Percentiles rank a stretch among this genome's conserved stretches.
Conservation (phyloP, 495 filamentous ascomycete species). For the Aspergillus sclerotioniger region DNA sequence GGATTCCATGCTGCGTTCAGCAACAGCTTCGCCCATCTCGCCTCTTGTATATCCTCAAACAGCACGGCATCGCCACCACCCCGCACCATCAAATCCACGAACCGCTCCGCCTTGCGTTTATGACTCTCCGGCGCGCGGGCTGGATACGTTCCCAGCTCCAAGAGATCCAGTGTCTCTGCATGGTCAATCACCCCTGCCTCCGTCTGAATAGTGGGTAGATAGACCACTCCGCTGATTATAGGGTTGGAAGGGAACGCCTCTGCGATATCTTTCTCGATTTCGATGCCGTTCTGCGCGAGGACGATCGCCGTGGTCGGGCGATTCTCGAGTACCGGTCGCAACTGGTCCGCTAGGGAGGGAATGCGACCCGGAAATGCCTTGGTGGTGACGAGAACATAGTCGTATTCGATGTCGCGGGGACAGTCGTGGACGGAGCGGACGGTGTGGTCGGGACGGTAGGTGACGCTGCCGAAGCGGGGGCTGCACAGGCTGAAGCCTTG, state of each 20-base stretch:
- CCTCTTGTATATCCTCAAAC: slow-evolving; percentile 48
- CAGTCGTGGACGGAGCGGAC: slow-evolving; percentile 40
- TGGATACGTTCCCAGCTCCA: slow-evolving; percentile 51
- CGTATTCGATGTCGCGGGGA: slow-evolving; percentile 29
- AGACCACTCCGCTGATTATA: slow-evolving; percentile 48
- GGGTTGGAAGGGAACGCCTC: slow-evolving; percentile 42
- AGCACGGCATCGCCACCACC: slow-evolving; percentile 39
- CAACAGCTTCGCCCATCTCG: slow-evolving; percentile 53
- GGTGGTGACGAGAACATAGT: slow-evolving; percentile 50
- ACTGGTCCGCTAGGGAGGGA: slow-evolving; percentile 35
- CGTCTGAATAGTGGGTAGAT: slow-evolving; percentile 47
- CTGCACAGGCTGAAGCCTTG: slow-evolving; percentile 51
- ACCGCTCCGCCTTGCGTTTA: slow-evolving; percentile 28
- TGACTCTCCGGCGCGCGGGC: slow-evolving; percentile 23
- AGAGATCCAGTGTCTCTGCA: slow-evolving; percentile 29
- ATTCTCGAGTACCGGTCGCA: slow-evolving; percentile 38
- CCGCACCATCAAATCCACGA: slow-evolving; percentile 33
- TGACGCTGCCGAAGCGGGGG: slow-evolving; percentile 38
- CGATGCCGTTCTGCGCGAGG: slow-evolving; percentile 55
- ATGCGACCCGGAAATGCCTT: slow-evolving; percentile 33
- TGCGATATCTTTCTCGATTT: slow-evolving; percentile 47
- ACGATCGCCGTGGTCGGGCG: slow-evolving; percentile 41
- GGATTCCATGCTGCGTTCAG: slow-evolving; percentile 54
- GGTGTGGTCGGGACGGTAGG: slow-evolving; percentile 35
- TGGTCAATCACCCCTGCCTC: slow-evolving; percentile 28